Percentiles rank a stretch among this genome's conserved stretches.
Conservation (phyloP, 805 yeast species). For the Yarrowia sp. region DNA sequence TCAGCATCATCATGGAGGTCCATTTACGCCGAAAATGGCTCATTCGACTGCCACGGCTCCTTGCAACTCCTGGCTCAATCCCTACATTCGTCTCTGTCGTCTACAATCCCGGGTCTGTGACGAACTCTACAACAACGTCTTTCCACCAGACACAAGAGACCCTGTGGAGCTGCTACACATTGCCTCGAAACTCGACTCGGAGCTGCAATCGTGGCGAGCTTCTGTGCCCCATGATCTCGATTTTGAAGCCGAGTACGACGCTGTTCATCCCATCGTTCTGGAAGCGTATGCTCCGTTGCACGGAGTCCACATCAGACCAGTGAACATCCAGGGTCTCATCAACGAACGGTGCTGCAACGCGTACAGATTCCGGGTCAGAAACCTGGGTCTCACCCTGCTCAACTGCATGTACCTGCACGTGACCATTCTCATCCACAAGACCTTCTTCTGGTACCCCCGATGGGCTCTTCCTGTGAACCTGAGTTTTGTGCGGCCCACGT, state of each 20-base stretch:
- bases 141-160: conserved; percentile 15
- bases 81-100: conserved; percentile 15
- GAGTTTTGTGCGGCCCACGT: conserved; percentile 16
- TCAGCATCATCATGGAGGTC: not conserved
- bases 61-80: conserved; percentile 24
- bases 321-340: conserved; percentile 23
- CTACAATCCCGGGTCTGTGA: conserved; percentile 8
- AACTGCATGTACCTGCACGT: conserved; percentile 32
- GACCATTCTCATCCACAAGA: conserved; percentile 32
- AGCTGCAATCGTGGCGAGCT: conserved; percentile 18
- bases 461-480: conserved; percentile 32
- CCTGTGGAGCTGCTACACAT: conserved; percentile 8
- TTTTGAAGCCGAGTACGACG: conserved; percentile 29
- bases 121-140: conserved; percentile 20
- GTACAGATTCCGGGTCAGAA: conserved; percentile 9
- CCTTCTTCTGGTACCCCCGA: conserved; percentile 30
- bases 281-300: conserved; percentile 21
- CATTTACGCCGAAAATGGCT: not conserved
- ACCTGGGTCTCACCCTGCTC: conserved; percentile 18
- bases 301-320: conserved; percentile 2
- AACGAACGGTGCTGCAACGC: conserved; percentile 32
- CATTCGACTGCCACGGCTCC: not conserved
- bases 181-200: conserved; percentile 20
- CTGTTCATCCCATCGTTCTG: conserved; percentile 17
- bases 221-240: conserved; percentile 12